phyloP scores from a whole-genome alignment of 495 filamentous ascomycete genomes.

The Lindgomyces ingoldianus region DNA sequence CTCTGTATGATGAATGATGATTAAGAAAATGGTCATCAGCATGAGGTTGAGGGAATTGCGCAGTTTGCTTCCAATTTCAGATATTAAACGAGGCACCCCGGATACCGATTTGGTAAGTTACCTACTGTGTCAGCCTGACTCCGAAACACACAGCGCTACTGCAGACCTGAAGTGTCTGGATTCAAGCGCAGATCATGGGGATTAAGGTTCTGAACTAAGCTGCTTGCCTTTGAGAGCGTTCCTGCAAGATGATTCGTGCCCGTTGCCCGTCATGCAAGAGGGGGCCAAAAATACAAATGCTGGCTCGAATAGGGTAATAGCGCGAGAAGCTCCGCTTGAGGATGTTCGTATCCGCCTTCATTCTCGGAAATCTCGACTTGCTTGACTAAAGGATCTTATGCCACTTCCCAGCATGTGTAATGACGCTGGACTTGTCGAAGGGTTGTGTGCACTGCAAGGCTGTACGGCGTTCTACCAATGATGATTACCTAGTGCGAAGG shows the following conservation, averaged over 20 bases:
- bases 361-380: background rate
- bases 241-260: background rate
- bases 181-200: background rate
- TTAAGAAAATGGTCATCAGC: too few relatives aligned
- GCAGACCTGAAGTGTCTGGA: background rate
- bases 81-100: background rate
- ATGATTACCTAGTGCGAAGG: too few relatives aligned
- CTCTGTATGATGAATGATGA: too few relatives aligned
- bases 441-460: background rate
- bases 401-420: too few relatives aligned
- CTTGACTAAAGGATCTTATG: too few relatives aligned
- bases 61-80: background rate
- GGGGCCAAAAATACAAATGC: conserved; percentile 12
- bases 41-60: too few relatives aligned
- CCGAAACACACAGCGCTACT: background rate
- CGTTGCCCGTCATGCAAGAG: background rate
- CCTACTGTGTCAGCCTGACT: background rate
- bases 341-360: background rate
- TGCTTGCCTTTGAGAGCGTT: conserved; percentile 2
- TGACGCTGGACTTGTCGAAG: background rate
- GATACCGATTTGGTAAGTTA: too few relatives aligned
- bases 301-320: background rate
- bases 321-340: background rate
- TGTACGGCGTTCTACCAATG: too few relatives aligned
- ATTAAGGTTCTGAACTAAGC: conserved; percentile 24